Conservation (phyloP, 306 rosid genomes). For the Vigna radiata region DNA sequence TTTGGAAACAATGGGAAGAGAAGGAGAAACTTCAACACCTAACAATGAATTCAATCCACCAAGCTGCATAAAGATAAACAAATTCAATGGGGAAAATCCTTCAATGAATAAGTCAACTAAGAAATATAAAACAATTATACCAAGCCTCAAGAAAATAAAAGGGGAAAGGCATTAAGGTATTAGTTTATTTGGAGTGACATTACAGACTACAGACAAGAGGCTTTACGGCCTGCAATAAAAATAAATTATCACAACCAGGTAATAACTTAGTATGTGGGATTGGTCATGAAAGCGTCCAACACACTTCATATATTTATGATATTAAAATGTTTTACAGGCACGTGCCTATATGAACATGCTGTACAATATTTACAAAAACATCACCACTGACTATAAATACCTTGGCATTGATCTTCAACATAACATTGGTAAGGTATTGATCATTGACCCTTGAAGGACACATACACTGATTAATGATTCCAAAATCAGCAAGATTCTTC, state of each 20-base stretch:
- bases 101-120: background rate
- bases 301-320: background rate
- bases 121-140: background rate
- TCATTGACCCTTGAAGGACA: constrained; percentile 85
- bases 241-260: background rate
- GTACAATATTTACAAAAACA: background rate
- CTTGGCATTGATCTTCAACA: constrained; percentile 94
- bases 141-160: background rate
- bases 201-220: background rate
- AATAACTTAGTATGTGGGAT: background rate
- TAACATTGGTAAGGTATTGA: constrained; percentile 74
- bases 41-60: constrained; percentile 90
- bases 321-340: background rate
- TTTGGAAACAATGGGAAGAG: constrained; percentile 83
- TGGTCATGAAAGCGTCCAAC: background rate
- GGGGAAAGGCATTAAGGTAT: background rate
- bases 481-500: constrained; percentile 87
- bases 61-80: constrained; percentile 58
- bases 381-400: constrained; percentile 40
- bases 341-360: background rate
- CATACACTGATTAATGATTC: constrained; percentile 83
- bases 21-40: constrained; percentile 67
- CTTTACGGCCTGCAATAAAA: background rate
- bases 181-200: background rate
- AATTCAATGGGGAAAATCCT: background rate